These are phyloP conservation scores for Ascochyta lentis DNA, from an alignment of 2,329 filamentous ascomycete genomes.

Conservation along the genomic window DNA sequence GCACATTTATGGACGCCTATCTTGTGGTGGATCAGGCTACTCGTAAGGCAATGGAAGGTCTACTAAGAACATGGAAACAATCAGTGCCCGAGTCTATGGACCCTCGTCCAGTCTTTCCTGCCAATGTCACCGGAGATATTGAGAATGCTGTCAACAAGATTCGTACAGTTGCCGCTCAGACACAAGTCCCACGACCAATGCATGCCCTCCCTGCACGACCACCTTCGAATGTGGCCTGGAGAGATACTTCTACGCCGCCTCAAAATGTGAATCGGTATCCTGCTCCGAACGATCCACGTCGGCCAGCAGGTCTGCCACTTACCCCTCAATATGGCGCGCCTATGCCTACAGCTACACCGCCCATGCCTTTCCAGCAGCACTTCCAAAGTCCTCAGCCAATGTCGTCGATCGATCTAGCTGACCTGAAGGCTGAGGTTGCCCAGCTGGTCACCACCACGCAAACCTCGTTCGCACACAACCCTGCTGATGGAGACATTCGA, in stretches of 20 bases:
- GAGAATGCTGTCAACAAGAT: slow-evolving; percentile 94
- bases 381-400: slow-evolving; percentile 37
- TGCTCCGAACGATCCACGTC: slow-evolving; percentile 43
- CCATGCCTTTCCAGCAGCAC: slow-evolving; percentile 42
- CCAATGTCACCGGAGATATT: slow-evolving; percentile 86
- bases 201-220: slow-evolving; percentile 48
- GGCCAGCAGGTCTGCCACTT: slow-evolving; percentile 33
- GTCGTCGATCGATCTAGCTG: slow-evolving; percentile 56
- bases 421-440: slow-evolving; percentile 83
- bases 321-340: slow-evolving; percentile 38
- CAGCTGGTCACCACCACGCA: slow-evolving; percentile 76
- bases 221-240: slow-evolving; percentile 64
- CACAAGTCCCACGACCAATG: slow-evolving; percentile 57
- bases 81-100: slow-evolving; percentile 93
- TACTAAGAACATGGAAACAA: slow-evolving; percentile 98
- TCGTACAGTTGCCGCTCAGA: slow-evolving; percentile 66
- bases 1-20: slow-evolving; percentile 97
- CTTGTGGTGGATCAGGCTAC: slow-evolving; percentile 83
- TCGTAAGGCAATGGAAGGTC: slow-evolving; percentile 91
- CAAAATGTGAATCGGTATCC: slow-evolving; percentile 43
- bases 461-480: slow-evolving; percentile 76
- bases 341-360: slow-evolving; percentile 30
- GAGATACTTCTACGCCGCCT: slow-evolving; percentile 78
- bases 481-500: slow-evolving; percentile 76
- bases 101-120: slow-evolving; percentile 87